phyloP scores from a whole-genome alignment of 73 alveolate species.

The Effrenium voratum region DNA sequence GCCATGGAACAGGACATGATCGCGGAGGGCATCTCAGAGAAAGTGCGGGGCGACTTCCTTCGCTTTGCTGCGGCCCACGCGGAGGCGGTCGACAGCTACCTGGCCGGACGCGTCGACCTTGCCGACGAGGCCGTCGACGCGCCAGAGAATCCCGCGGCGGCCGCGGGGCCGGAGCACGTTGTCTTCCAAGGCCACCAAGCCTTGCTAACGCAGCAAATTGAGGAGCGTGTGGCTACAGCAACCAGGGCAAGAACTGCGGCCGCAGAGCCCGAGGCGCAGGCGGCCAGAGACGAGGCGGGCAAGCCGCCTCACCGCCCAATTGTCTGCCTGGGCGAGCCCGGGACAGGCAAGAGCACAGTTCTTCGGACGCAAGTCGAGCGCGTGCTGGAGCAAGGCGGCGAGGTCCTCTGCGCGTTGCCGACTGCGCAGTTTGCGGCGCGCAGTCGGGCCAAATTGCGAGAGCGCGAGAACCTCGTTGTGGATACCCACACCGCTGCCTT shows the following conservation, averaged over 20 bases:
- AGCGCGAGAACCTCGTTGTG: not conserved
- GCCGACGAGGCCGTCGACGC: not conserved
- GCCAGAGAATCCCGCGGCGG: not conserved
- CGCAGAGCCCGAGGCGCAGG: not conserved
- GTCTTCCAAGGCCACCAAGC: not conserved
- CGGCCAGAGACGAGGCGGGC: not conserved
- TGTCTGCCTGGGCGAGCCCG: not conserved
- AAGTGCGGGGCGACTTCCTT: not conserved
- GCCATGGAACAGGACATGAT: not conserved
- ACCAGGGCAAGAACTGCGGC: not conserved
- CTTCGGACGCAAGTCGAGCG: not conserved
- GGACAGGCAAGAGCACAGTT: slow-evolving; percentile 3
- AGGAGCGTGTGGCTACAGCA: not conserved
- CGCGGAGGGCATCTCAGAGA: not conserved
- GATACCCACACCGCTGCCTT: slow-evolving; percentile 44
- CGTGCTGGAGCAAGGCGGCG: not conserved
- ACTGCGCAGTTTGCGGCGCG: not conserved
- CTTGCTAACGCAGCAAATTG: not conserved
- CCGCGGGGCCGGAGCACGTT: too few species aligned
- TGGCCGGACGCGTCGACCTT: not conserved
- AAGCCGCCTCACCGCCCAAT: not conserved
- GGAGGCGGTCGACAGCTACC: not conserved
- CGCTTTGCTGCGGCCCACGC: not conserved
- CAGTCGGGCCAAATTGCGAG: not conserved
- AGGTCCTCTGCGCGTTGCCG: not conserved